Conservation (phyloP, 2,329 filamentous ascomycete genomes). For the Ascochyta lentis region DNA sequence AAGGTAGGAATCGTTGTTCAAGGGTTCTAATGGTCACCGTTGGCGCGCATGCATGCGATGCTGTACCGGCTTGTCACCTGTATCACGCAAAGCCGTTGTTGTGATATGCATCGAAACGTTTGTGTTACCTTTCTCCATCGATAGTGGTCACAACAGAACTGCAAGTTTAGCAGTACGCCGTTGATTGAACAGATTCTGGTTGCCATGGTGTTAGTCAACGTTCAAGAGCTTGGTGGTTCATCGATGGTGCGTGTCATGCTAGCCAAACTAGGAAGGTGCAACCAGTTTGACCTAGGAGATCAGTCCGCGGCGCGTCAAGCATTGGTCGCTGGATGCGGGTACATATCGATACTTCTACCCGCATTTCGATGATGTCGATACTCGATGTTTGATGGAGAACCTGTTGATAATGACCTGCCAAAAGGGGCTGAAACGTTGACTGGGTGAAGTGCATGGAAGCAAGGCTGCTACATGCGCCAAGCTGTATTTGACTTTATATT, state of each 20-base stretch:
- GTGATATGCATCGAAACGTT: constrained; percentile 13
- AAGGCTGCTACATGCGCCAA: constrained; percentile 3
- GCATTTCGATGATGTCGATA: constrained; percentile 31
- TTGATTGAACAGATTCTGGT: not conserved
- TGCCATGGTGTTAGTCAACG: constrained; percentile 1
- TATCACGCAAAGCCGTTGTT: constrained; percentile 6
- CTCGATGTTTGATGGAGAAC: constrained; percentile 1
- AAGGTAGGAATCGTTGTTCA: constrained; percentile 4
- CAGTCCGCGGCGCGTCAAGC: constrained; percentile 18
- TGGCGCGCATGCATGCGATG: constrained; percentile 9
- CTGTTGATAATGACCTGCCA: constrained; percentile 22
- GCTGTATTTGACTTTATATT: not conserved
- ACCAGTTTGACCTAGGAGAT: constrained; percentile 4
- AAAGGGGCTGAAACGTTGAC: constrained; percentile 7
- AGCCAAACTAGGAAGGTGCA: constrained; percentile 29
- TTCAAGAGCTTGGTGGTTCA: constrained; percentile 8
- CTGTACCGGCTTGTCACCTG: constrained; percentile 5
- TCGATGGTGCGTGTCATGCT: constrained; percentile 12
- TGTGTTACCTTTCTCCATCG: not conserved
- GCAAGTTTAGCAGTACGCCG: not conserved
- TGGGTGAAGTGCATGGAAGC: not conserved
- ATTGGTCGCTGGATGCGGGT: constrained; percentile 17
- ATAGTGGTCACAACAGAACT: not conserved
- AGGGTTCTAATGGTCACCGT: not conserved
- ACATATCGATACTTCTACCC: constrained; percentile 23